These are phyloP conservation scores for Clonostachys sp. DNA, from an alignment of 2,329 filamentous ascomycete species.

Conservation along the genomic window DNA sequence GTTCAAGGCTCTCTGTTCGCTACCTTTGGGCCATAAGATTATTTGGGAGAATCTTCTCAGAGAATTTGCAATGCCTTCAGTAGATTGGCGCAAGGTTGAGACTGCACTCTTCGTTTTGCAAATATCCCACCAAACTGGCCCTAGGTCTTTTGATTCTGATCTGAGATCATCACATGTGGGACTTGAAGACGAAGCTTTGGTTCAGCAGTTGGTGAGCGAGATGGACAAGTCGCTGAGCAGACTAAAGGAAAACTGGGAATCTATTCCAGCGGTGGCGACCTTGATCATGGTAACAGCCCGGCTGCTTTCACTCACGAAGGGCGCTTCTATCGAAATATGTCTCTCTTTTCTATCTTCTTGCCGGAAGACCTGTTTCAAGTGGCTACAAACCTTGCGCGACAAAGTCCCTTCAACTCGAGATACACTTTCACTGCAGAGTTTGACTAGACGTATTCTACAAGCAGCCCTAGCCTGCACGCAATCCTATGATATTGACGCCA, in stretches of 20 bases:
- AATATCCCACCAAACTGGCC: constrained; percentile 40
- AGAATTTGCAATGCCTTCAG: constrained; percentile 37
- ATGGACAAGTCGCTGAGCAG: constrained; percentile 17
- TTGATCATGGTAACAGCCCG: too few species aligned
- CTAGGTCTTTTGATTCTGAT: constrained; percentile 17
- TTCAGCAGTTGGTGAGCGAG: constrained; percentile 19
- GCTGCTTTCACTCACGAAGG: too few species aligned
- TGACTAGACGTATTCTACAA: too few species aligned
- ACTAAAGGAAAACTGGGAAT: not conserved
- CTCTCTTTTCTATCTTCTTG: too few species aligned
- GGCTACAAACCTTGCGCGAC: too few species aligned
- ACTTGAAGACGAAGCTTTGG: constrained; percentile 32
- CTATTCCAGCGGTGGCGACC: not conserved
- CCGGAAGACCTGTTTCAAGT: too few species aligned
- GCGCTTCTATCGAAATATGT: too few species aligned
- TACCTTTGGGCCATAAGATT: constrained; percentile 40
- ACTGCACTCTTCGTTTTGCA: constrained; percentile 44
- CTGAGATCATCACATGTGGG: constrained; percentile 5
- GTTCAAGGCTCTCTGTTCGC: constrained; percentile 42
- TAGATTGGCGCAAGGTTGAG: constrained; percentile 47
- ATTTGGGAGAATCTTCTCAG: constrained; percentile 53
- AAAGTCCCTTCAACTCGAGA: too few species aligned
- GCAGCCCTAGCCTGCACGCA: too few species aligned
- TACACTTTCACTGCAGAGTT: too few species aligned
- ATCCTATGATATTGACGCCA: too few species aligned